Evolutionary conservation across 805 yeast genomes (phyloP), one percentile per base, ranked within the genome.

Genomic region (Candida hungchunana): DNA sequence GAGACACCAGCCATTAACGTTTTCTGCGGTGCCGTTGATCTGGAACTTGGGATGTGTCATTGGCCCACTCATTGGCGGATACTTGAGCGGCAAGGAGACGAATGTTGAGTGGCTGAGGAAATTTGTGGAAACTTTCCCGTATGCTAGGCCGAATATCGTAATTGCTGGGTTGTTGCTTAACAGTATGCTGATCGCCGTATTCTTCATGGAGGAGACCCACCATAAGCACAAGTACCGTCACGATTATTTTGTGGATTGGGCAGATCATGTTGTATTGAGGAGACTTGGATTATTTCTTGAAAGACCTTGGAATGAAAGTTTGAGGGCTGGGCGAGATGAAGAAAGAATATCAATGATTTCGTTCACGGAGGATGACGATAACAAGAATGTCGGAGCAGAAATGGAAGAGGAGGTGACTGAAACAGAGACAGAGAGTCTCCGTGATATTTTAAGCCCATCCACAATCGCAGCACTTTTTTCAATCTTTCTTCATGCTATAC

Each of bases 31-130:
- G 56, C 84, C 86, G 0, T 53, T 79, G 22, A 56, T 79, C 11
- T 79, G 75, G 69, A 78, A 78, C 48, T 45, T 76, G 15, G 86
- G 85, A 6, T 59, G 73, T 19, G 67, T 77, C 12, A 49, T 78
- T 12, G 86, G 86, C 2, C 83, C 84, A 1, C 57, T 75, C 51
- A 62, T 78, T 20, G 82, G 79, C 18, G 73, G 74, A 20, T 65
- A 59, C 35, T 58, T 77, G 31, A 75, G 79, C 10, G 56, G 56
- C 8, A 46, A 45, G 18, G 55, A 51, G 18, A 58, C 62, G 2
- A 34, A 33, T 4, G 41, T 53, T 27, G 51, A 50, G 1, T 28
- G 44, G 14, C 44, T 63, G 29, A 50, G 47, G 15, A 48, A 47
- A 1, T 44, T 67, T 39, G 52, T 69, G 15, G 43, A 56, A 14